Base-by-base conservation (phyloP, 2,329 filamentous ascomycete genomes). In the Purpureocillium lavendulum region DNA sequence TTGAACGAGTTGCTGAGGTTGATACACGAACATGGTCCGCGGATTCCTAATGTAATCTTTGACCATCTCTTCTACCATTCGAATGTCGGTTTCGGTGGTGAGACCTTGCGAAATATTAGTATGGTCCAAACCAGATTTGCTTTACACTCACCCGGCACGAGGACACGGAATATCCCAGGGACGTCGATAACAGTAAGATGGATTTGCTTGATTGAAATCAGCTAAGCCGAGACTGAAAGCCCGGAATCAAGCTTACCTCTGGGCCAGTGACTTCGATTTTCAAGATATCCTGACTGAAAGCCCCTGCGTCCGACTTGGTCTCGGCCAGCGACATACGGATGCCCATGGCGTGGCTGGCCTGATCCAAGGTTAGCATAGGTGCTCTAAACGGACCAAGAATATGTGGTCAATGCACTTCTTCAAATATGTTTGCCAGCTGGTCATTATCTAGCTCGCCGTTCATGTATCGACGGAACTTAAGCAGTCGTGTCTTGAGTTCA, bases 151-250 rank as follows among this genome's bases (percentile, higher is more conserved):
- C 37, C 41, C 7, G 41, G 35, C 10, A 59, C 64, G 4, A 62
- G 45, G 1, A 52, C 51, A 7, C 65, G 60, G 41, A 75, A 74
- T n/a, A 75, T 69, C 0, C 71, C 73, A 0, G 71, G 71, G 0
- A 76, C 69, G 14, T 76, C 72, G 4, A 75, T 75, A 7, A 76
- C 58, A 0, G 71, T 76, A 6, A 75, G 57, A 13, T 73, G 65
- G 3, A 66, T 51, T 47, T 59, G 35, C 41, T 44, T n/a, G n/a
- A n/a, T n/a, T n/a, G n/a, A n/a, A n/a, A n/a, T n/a, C n/a, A n/a
- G n/a, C n/a, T n/a, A n/a, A n/a, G n/a, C n/a, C n/a, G n/a, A n/a
- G n/a, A n/a, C n/a, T n/a, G n/a, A n/a, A n/a, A n/a, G n/a, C n/a
- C n/a, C n/a, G n/a, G n/a, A n/a, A n/a, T n/a, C n/a, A n/a, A 13